Evolutionary conservation across 441 rosid genomes (phyloP), one percentile per base, ranked within the genome.

Genomic region (Cnidoscolus chayamansa): DNA sequence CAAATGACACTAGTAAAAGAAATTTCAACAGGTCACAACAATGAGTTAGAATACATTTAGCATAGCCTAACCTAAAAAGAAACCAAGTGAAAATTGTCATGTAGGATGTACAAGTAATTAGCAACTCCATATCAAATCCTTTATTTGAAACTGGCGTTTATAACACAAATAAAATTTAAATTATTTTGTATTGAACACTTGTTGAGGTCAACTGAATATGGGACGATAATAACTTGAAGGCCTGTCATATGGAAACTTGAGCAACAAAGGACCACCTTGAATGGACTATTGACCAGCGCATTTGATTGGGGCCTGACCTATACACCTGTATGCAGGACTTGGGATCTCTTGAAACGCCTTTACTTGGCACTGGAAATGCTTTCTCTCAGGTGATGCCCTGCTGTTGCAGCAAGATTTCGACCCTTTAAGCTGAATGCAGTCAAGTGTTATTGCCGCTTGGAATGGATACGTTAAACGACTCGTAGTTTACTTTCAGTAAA

Each of bases 281-380:
- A 85, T 79, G 98, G 92, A 75, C 82, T 92, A 72, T 84, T 86
- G 83, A 71, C 25, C 25, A 25, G 25, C 25, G 25, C 25, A 25
- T 25, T 25, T 25, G 96, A 94, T 87, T 97, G 84, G 72, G 88
- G 79, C 85, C 78, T 94, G 88, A 78, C 85, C 78, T 94, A 82
- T 94, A 91, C 84, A 94, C 98, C 74, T 91, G 93, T 74, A 85
- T 91, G 91, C 92, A 88, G 70, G 78, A 85, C 82, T 80, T 91
- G 74, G 94, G 87, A 32, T 85, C 68, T 87, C 74, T 59, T 74
- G 89, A 88, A 76, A 84, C 77, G 84, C 90, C 91, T 43, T 85
- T 85, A 56, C 93, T 80, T 48, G 98, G 97, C 75, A 91, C 93
- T 20, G 97, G 97, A 81, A 88, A 85, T 73, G 97, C 25, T 97